Percentiles rank a stretch among this genome's conserved stretches.
These are phyloP conservation scores for Globisporangium emineosum DNA, from an alignment of 352 stramenopile genomes.

Conservation along the genomic window DNA sequence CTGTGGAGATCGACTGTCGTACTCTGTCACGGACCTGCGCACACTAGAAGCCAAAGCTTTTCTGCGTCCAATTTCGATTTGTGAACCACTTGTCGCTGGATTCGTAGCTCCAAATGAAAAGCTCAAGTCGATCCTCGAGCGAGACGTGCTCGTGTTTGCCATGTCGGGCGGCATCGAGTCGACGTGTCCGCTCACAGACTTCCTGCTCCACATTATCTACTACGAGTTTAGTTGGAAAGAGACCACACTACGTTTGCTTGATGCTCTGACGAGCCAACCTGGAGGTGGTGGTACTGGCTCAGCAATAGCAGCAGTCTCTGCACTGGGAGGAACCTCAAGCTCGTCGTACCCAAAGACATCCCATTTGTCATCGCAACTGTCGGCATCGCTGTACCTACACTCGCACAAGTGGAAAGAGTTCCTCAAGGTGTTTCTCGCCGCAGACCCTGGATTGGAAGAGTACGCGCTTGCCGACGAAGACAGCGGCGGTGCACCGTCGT, in stretches of 20 bases:
- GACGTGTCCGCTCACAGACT: slow-evolving; percentile 43
- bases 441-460: slow-evolving; percentile 62
- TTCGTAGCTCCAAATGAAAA: slow-evolving; percentile 29
- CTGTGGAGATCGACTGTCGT: slow-evolving; percentile 57
- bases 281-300: slow-evolving; percentile 11
- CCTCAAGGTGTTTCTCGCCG: slow-evolving; percentile 40
- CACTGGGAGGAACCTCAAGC: slow-evolving; percentile 3
- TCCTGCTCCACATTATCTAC: slow-evolving; percentile 40
- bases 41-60: slow-evolving; percentile 37
- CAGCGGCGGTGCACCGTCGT: slow-evolving; percentile 11
- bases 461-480: slow-evolving; percentile 58
- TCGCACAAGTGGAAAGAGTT: slow-evolving; percentile 55
- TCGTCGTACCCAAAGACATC: slow-evolving; percentile 44
- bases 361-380: slow-evolving; percentile 31
- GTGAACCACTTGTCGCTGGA: slow-evolving; percentile 49
- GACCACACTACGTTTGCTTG: slow-evolving; percentile 41
- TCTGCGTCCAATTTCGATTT: slow-evolving; percentile 43
- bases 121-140: slow-evolving; percentile 57
- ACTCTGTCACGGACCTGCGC: slow-evolving; percentile 32
- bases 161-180: slow-evolving; percentile 37
- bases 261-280: slow-evolving; percentile 29
- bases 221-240: slow-evolving; percentile 60
- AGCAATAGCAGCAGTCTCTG: background rate
- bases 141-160: slow-evolving; percentile 55
- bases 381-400: slow-evolving; percentile 54